Evolutionary conservation across 257 asterid species (phyloP), one percentile per base, ranked within the genome.

Genomic region (Nicotiana sylvestris): DNA sequence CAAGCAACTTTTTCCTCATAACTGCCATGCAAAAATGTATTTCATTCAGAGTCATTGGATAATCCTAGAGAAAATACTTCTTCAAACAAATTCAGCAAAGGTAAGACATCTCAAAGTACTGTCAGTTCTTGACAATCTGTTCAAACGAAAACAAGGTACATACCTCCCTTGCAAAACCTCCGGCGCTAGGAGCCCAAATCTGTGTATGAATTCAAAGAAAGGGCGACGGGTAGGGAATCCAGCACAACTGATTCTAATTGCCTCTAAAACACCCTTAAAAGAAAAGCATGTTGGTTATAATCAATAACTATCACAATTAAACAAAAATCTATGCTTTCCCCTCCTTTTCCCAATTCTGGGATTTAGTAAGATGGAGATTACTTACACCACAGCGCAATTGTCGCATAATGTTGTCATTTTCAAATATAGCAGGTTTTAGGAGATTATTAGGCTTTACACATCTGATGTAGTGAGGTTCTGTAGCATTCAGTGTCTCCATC

Each of bases 151-250:
- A 77, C 46, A 51, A 83, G 69, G 65, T 55, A 87, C 88, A 85
- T 84, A 96, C 98, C 89, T 93, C 83, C 95, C 97, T 85, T 81
- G 93, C 91, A 94, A 89, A 86, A 84, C 89, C 90, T 94, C 98
- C 17, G 98, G 93, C 33, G 98, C 98, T 84, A 96, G 98, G 89
- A 94, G 92, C 81, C 98, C 98, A 86, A 96, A 94, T 92, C 99
- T 92, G 89, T 91, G 88, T 86, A 93, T 88, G 92, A 96, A 96
- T 83, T 96, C 99, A 84, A 90, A 93, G 89, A 93, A 96, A 87
- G 93, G 94, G 81, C 98, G 98, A 39, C 99, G 99, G 83, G 99
- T 96, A 86, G 99, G 99, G 86, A 88, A 96, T 82, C 99, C 99
- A 21, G 98, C 98, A 87, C 98, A 94, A 83, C 98, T 96, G 79